A percentile compares a stretch with the other conserved stretches of the same genome.
These are phyloP conservation scores for Candida argentea DNA, from an alignment of 805 yeast species.

Conservation along the genomic window DNA sequence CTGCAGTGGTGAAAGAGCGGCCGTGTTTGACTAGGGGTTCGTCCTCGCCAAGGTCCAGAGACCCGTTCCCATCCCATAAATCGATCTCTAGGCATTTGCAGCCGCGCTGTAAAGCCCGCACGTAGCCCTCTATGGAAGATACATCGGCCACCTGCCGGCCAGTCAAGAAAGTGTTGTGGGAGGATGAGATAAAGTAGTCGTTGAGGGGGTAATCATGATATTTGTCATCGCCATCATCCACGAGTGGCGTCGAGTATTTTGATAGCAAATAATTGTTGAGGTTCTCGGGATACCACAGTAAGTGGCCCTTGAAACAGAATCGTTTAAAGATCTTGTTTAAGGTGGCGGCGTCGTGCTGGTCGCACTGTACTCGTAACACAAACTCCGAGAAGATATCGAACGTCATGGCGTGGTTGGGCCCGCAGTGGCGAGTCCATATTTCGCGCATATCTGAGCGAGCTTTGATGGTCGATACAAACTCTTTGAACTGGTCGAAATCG, in stretches of 20 bases:
- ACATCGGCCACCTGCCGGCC: constrained; percentile 86
- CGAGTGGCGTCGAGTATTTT: constrained; percentile 14
- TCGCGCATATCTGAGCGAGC: constrained; percentile 48
- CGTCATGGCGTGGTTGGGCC: constrained; percentile 9
- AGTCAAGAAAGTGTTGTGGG: constrained; percentile 85
- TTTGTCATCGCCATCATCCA: not conserved
- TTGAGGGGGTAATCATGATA: constrained; percentile 49
- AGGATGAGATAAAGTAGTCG: constrained; percentile 84
- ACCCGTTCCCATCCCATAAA: constrained; percentile 67
- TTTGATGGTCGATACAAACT: constrained; percentile 61
- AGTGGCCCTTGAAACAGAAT: constrained; percentile 11
- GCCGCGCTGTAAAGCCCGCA: constrained; percentile 79
- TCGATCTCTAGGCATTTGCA: constrained; percentile 94
- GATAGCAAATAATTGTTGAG: constrained; percentile 22
- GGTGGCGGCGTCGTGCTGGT: constrained; percentile 19
- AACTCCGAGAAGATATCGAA: constrained; percentile 26
- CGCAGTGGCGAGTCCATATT: constrained; percentile 35
- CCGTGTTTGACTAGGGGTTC: constrained; percentile 93
- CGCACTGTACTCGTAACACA: constrained; percentile 38
- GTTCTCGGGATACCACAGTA: constrained; percentile 13
- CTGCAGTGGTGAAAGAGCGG: constrained; percentile 64
- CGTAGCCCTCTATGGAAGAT: constrained; percentile 84
- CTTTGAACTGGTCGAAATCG: constrained; percentile 64
- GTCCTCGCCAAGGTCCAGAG: constrained; percentile 11
- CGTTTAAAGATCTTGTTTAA: constrained; percentile 20